These are phyloP conservation scores for Triadica sebifera DNA, from an alignment of 345 rosid species.

Conservation along the genomic window DNA sequence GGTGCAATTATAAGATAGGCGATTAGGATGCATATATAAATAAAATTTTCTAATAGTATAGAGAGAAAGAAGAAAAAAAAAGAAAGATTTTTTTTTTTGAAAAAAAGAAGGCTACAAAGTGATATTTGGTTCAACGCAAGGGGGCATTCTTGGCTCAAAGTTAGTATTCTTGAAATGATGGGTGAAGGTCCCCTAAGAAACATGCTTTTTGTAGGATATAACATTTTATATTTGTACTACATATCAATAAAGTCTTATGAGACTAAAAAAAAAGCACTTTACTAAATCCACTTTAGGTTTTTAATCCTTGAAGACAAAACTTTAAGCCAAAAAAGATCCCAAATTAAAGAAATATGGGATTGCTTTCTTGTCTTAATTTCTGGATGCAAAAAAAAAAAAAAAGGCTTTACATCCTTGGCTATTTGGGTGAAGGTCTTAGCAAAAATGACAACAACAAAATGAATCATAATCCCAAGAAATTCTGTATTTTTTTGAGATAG, in stretches of 20 bases:
- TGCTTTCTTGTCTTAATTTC: conserved; percentile 10
- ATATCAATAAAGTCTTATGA: conserved; percentile 27
- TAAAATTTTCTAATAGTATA: too few species aligned
- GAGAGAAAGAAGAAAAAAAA: too few species aligned
- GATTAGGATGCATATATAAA: too few species aligned
- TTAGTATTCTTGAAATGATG: conserved; percentile 35
- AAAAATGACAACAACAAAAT: too few species aligned
- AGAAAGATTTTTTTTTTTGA: too few species aligned
- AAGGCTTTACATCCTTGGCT: too few species aligned
- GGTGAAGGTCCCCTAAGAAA: conserved; percentile 35
- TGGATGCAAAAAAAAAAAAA: background rate
- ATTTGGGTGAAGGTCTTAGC: too few species aligned
- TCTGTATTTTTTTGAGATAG: background rate
- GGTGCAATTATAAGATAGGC: too few species aligned
- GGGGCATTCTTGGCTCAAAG: conserved; percentile 20
- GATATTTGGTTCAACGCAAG: background rate
- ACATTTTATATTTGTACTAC: conserved; percentile 23
- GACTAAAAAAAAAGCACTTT: conserved; percentile 29
- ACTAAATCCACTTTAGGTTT: conserved; percentile 17
- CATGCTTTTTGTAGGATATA: conserved; percentile 39
- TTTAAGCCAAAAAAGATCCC: background rate
- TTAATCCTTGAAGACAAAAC: conserved; percentile 10
- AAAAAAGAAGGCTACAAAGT: background rate
- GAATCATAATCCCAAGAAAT: background rate
- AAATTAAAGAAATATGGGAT: background rate